Evolutionary conservation across 345 rosid species (phyloP).

Genomic region (Heritiera fomes): DNA sequence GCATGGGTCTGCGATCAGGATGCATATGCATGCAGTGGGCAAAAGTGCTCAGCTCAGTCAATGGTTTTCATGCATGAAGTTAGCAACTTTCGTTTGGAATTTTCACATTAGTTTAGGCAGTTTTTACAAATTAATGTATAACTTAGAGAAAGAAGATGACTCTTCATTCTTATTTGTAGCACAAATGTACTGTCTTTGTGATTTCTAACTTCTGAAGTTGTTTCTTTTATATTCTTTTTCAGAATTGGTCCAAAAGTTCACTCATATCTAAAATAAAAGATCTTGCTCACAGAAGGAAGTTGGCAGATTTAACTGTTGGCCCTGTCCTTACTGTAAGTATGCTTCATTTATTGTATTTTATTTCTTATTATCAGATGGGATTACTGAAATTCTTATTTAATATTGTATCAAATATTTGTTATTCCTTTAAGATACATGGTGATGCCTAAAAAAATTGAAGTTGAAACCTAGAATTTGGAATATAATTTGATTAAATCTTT

Average conservation of each 20-base stretch:
- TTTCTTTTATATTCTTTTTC: conserved; percentile 15
- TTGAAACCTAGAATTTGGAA: background rate
- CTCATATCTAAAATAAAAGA: conserved; percentile 69
- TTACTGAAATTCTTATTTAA: background rate
- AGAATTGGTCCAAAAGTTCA: conserved; percentile 80
- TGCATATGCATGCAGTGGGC: conserved; percentile 99
- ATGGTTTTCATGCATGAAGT: conserved; percentile 96
- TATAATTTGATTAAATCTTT: background rate
- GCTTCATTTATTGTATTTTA: background rate
- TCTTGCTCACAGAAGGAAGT: conserved; percentile 84
- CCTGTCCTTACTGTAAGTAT: conserved; percentile 93
- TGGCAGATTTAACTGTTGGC: conserved; percentile 87
- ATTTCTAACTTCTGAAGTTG: background rate
- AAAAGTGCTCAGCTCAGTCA: conserved; percentile 97
- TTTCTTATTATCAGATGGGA: background rate
- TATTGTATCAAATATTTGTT: background rate
- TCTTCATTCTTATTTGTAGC: background rate
- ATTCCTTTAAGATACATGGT: background rate
- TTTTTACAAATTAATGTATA: background rate
- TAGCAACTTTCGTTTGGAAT: conserved; percentile 23
- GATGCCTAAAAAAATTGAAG: background rate
- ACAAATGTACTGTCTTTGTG: background rate
- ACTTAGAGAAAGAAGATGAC: background rate
- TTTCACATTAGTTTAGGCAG: background rate
- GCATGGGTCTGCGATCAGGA: conserved; percentile 99